Conservation (phyloP, 352 stramenopile species). For the Globisporangium alternatum region DNA sequence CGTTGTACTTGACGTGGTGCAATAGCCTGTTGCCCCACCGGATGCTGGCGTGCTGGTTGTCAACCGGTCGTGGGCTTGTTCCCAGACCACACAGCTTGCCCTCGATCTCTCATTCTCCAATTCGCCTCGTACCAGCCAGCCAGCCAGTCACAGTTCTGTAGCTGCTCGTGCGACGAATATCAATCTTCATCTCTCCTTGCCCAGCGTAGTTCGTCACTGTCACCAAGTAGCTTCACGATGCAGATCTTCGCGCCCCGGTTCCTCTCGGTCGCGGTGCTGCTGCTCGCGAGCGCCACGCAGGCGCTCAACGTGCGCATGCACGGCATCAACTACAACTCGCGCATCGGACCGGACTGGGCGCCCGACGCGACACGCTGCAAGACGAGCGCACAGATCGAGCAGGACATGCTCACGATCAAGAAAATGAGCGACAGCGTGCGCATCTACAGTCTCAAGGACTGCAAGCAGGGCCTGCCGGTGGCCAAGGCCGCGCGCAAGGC, state of each 20-base stretch:
- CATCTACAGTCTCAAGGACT: conserved; percentile 68
- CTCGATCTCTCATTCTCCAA: conserved; percentile 1
- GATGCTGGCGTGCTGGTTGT: neutral
- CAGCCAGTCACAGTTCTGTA: neutral
- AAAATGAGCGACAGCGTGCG: conserved; percentile 48
- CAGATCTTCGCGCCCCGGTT: conserved; percentile 14
- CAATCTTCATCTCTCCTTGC: neutral
- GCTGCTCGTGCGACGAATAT: conserved; percentile 1
- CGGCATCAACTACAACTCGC: conserved; percentile 78
- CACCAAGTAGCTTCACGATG: conserved; percentile 13
- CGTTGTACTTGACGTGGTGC: neutral
- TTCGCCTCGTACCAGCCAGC: neutral
- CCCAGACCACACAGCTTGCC: neutral
- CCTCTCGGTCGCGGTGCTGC: conserved; percentile 13
- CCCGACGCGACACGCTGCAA: conserved; percentile 44
- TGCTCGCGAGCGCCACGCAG: conserved; percentile 17
- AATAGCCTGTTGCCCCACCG: neutral
- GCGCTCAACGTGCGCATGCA: conserved; percentile 54
- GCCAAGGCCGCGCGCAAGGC: conserved; percentile 42
- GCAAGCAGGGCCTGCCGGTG: conserved; percentile 41
- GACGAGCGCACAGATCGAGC: conserved; percentile 32
- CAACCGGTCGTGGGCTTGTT: neutral
- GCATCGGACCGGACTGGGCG: conserved; percentile 52
- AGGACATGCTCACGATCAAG: conserved; percentile 55
- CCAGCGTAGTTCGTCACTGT: neutral